phyloP scores from a whole-genome alignment of 495 filamentous ascomycete species.

The Chaetomidium leptoderma region DNA sequence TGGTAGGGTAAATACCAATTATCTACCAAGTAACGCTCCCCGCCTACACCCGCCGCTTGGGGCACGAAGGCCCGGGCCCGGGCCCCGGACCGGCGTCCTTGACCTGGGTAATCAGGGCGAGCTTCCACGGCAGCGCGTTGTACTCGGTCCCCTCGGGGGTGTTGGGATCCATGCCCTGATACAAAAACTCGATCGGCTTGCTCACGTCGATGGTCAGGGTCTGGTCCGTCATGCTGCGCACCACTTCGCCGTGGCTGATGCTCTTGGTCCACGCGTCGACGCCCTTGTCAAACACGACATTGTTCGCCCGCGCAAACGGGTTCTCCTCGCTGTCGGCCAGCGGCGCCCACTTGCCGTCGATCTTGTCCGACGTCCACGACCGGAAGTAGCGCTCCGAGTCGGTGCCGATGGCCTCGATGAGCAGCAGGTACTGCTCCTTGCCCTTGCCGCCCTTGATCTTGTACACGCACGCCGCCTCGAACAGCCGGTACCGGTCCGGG shows the following conservation, averaged over 20 bases:
- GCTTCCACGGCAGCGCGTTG: slow-evolving; percentile 25
- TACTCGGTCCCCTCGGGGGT: slow-evolving; percentile 12
- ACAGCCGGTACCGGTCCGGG: slow-evolving; percentile 16
- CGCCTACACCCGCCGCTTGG: background rate
- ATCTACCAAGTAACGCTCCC: too few species aligned
- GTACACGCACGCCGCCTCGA: slow-evolving; percentile 26
- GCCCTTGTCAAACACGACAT: slow-evolving; percentile 23
- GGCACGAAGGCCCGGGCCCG: background rate
- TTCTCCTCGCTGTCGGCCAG: slow-evolving; percentile 24
- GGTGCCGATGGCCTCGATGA: slow-evolving; percentile 25
- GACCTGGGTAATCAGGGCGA: slow-evolving; percentile 20
- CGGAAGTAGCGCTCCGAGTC: slow-evolving; percentile 24
- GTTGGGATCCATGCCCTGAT: slow-evolving; percentile 25
- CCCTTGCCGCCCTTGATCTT: slow-evolving; percentile 10
- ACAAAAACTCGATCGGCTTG: slow-evolving; percentile 22
- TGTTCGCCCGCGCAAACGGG: slow-evolving; percentile 24
- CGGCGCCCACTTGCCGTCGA: slow-evolving; percentile 20
- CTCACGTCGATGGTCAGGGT: slow-evolving; percentile 21
- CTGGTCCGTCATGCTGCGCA: slow-evolving; percentile 21
- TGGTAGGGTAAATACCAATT: too few species aligned
- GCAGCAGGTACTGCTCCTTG: slow-evolving; percentile 19
- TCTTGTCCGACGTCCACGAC: slow-evolving; percentile 20
- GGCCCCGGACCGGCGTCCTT: background rate
- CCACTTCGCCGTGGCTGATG: slow-evolving; percentile 29
- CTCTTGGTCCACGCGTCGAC: slow-evolving; percentile 24